phyloP scores from a whole-genome alignment of 345 rosid species.

The Citrus cavaleriei region DNA sequence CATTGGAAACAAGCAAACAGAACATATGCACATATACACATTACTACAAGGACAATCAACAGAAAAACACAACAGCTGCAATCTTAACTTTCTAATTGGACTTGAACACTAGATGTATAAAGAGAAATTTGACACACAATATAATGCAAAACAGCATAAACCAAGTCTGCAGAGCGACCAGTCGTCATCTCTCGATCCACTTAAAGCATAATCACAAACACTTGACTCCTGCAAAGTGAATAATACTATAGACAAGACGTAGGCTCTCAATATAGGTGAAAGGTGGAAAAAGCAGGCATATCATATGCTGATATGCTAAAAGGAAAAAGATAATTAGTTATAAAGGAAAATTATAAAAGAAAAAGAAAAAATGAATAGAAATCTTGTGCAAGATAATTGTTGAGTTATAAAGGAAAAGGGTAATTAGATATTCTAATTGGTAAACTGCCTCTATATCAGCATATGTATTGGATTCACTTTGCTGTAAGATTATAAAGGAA shows the following conservation, averaged over 20 bases:
- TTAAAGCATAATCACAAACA: not conserved
- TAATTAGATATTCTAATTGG: conserved; percentile 14
- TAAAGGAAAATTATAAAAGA: too few relatives aligned
- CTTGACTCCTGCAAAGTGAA: not conserved
- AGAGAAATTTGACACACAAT: not conserved
- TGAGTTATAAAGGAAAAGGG: too few relatives aligned
- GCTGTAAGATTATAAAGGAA: conserved; percentile 43
- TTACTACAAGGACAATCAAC: not conserved
- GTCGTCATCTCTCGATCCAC: not conserved
- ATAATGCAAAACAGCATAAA: not conserved
- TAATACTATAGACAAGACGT: not conserved
- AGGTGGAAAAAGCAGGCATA: not conserved
- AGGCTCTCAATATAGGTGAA: not conserved
- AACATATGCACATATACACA: not conserved
- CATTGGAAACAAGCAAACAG: not conserved
- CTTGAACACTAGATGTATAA: not conserved
- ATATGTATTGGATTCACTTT: conserved; percentile 76
- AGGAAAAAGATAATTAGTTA: too few relatives aligned
- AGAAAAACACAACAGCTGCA: not conserved
- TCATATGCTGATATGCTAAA: too few relatives aligned
- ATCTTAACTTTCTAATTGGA: not conserved
- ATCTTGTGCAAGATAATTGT: too few relatives aligned
- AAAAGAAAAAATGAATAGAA: too few relatives aligned
- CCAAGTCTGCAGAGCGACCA: not conserved
- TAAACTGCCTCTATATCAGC: conserved; percentile 98